phyloP scores from a whole-genome alignment of 768 basidiomycete species.

The Mycena venus region DNA sequence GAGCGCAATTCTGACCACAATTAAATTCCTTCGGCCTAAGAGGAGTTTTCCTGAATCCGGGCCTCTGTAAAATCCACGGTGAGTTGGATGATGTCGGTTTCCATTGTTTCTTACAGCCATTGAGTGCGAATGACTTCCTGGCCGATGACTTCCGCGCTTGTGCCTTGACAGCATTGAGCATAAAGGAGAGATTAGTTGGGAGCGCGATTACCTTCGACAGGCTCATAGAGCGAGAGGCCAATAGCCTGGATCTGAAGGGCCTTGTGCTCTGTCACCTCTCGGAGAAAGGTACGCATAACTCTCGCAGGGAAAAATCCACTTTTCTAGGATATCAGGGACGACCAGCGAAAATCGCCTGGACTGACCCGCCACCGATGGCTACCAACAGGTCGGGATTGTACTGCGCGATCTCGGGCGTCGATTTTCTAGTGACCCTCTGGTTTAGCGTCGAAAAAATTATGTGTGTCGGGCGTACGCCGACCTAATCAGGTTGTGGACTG shows the following conservation, averaged over 20 bases:
- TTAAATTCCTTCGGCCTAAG: constrained; percentile 25
- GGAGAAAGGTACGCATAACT: constrained; percentile 91
- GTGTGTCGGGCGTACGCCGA: not conserved
- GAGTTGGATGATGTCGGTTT: constrained; percentile 13
- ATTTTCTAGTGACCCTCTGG: constrained; percentile 55
- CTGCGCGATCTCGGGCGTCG: constrained; percentile 74
- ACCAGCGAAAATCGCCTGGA: constrained; percentile 39
- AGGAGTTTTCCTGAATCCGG: constrained; percentile 77
- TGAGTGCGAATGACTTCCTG: constrained; percentile 93
- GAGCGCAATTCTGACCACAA: constrained; percentile 22
- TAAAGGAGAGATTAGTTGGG: not conserved
- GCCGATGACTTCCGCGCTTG: constrained; percentile 80
- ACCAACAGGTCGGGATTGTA: constrained; percentile 92
- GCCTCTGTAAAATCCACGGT: constrained; percentile 57
- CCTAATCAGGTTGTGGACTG: constrained; percentile 85
- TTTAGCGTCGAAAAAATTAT: not conserved
- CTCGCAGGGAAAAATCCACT: constrained; percentile 96
- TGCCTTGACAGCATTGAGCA: constrained; percentile 54
- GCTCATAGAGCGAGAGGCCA: constrained; percentile 95
- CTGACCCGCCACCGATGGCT: constrained; percentile 92
- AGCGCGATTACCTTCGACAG: constrained; percentile 55
- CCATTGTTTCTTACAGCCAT: constrained; percentile 80
- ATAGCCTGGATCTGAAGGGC: constrained; percentile 96
- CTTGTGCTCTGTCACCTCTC: constrained; percentile 74
- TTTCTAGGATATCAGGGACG: constrained; percentile 44